Conservation (phyloP, 78 protist species). For the Cavenderia fasciculata region DNA sequence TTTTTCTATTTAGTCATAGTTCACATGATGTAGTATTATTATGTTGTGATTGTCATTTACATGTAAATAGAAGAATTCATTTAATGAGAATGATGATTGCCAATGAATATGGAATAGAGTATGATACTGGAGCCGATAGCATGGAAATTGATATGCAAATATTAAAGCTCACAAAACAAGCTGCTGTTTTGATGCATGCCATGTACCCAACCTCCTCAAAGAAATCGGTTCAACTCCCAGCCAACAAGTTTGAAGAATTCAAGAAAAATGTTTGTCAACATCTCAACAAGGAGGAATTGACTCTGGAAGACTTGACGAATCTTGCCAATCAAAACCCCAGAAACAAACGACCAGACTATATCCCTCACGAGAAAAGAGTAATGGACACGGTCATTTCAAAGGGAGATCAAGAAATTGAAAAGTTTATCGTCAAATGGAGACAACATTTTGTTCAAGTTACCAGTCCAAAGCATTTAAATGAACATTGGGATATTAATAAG, state of each 20-base stretch:
- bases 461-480: conserved; percentile 44
- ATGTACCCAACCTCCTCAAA: neutral
- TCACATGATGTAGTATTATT: conserved; percentile 26
- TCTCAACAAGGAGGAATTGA: conserved; percentile 5
- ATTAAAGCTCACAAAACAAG: neutral
- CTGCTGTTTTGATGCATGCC: neutral
- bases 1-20: neutral
- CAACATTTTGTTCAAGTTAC: conserved; percentile 29
- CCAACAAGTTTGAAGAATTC: conserved; percentile 16
- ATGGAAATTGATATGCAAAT: neutral
- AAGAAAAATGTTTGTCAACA: conserved; percentile 2
- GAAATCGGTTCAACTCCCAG: neutral
- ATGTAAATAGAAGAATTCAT: conserved; percentile 29
- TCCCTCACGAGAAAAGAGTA: conserved; percentile 50
- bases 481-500: conserved; percentile 65
- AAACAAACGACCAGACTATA: conserved; percentile 7
- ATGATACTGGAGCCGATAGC: neutral
- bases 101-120: conserved; percentile 15
- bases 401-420: conserved; percentile 52
- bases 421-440: conserved; percentile 49
- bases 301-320: neutral
- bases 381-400: conserved; percentile 51
- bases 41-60: conserved; percentile 53
- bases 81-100: conserved; percentile 59
- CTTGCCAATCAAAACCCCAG: conserved; percentile 1